phyloP scores from a whole-genome alignment of 1,284 basidiomycete genomes.

The Puccinia horiana region DNA sequence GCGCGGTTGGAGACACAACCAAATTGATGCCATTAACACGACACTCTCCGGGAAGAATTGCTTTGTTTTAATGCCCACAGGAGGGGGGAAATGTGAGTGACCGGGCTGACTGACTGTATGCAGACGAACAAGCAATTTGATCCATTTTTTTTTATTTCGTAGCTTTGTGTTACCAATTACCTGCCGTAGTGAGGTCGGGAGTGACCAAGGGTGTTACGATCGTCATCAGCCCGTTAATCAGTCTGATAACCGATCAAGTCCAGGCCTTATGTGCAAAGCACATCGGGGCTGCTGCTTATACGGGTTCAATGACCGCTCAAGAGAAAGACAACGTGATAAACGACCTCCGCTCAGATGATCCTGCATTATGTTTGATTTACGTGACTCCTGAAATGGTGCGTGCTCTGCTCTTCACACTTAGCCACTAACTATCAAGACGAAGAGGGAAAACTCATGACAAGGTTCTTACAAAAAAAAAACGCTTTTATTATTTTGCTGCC shows the following conservation, averaged over 20 bases:
- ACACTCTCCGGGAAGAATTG: conserved; percentile 80
- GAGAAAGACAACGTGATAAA: conserved; percentile 60
- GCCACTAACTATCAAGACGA: not conserved
- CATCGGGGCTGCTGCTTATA: conserved; percentile 74
- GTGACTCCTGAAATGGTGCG: conserved; percentile 81
- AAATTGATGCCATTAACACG: conserved; percentile 81
- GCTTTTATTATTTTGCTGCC: not conserved
- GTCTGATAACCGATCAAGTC: conserved; percentile 90
- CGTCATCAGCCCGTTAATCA: conserved; percentile 84
- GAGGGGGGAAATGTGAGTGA: conserved; percentile 73
- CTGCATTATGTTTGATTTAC: conserved; percentile 70
- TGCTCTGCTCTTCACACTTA: not conserved
- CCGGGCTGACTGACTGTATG: conserved; percentile 35
- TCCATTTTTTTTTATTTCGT: not conserved
- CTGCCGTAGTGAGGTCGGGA: conserved; percentile 76
- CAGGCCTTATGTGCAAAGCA: conserved; percentile 68
- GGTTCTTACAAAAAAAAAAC: too few species aligned
- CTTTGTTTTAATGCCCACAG: conserved; percentile 95
- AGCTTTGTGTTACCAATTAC: conserved; percentile 70
- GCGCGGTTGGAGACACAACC: conserved; percentile 74
- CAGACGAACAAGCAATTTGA: not conserved
- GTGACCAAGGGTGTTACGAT: conserved; percentile 77
- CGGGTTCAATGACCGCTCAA: conserved; percentile 64
- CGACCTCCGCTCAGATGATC: conserved; percentile 61
- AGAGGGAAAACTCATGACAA: not conserved